Evolutionary conservation across 2,329 filamentous ascomycete genomes (phyloP), one percentile per base, ranked within the genome.

Genomic region (Penicillium aurantiogriseum): DNA sequence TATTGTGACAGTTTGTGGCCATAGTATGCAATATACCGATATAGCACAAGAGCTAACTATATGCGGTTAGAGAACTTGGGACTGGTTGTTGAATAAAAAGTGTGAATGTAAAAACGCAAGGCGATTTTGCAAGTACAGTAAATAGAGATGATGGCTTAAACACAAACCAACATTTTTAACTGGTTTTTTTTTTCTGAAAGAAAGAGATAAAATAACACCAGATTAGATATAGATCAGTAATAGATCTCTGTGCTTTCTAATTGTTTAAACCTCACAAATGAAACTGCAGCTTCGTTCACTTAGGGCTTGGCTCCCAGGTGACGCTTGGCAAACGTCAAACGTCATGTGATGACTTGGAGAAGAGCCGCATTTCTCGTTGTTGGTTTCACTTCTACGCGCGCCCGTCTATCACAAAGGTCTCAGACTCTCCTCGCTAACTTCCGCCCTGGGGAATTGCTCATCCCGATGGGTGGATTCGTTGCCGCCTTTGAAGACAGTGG

Each of bases 381-480:
- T 55, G 48, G 54, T 53, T 55, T 57, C 49, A 54, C 51, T 17
- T 54, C 54, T 23, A 46, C 61, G 36, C 38, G 29, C 51, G 31
- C 42, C 49, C 40, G 31, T 48, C 44, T 47, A 46, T 55, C 38
- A 57, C 48, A 46, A 66, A 69, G 62, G 61, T 47, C 21, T 43
- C 51, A 51, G 58, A 61, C 64, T 60, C 68, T 67, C 62, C 54
- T 48, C 53, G 44, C 58, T 53, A 55, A 57, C 49, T 57, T 60
- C 59, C 56, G 59, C 58, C 52, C 47, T 57, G 63, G 66, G 63
- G 61, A 60, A 62, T 52, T 59, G 45, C 33, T 61, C 51, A 67
- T 71, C 69, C 69, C 64, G 67, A 74, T 74, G 70, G 71, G 72
- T 68, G 68, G 68, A 70, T 66, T 60, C 62, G 56, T 69, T 66